These are phyloP conservation scores for Suillus hirtellus DNA, from an alignment of 768 basidiomycete species.

Conservation along the genomic window DNA sequence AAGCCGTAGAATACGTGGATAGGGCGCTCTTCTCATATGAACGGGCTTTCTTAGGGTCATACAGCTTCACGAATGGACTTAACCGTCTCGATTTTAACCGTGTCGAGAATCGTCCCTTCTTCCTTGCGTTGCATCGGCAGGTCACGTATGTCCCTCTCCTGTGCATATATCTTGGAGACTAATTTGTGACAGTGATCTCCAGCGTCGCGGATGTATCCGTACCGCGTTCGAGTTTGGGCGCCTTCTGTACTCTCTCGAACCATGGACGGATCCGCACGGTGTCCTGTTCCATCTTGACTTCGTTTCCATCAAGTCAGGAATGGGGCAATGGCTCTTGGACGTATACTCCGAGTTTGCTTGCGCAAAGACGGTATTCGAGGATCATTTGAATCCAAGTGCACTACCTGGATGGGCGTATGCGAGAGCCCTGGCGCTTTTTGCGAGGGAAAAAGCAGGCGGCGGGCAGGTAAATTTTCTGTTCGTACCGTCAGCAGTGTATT, in stretches of 20 bases:
- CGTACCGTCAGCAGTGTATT: background rate
- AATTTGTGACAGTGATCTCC: slow-evolving; percentile 60
- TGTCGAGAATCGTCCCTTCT: slow-evolving; percentile 93
- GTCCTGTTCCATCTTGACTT: slow-evolving; percentile 82
- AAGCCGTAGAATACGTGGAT: slow-evolving; percentile 86
- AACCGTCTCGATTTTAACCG: slow-evolving; percentile 87
- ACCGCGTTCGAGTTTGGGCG: slow-evolving; percentile 91
- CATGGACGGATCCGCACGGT: slow-evolving; percentile 88
- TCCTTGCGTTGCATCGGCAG: slow-evolving; percentile 82
- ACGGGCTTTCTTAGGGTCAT: slow-evolving; percentile 82
- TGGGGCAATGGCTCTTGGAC: slow-evolving; percentile 79
- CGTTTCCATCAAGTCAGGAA: slow-evolving; percentile 77
- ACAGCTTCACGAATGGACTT: slow-evolving; percentile 78
- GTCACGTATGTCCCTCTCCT: slow-evolving; percentile 56
- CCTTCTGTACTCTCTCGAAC: slow-evolving; percentile 84
- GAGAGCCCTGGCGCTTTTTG: slow-evolving; percentile 65
- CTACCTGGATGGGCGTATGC: slow-evolving; percentile 82
- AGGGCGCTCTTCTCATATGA: slow-evolving; percentile 95
- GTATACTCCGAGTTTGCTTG: slow-evolving; percentile 40
- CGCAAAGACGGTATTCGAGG: slow-evolving; percentile 4
- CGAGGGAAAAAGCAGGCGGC: slow-evolving; percentile 46
- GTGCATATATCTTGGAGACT: background rate
- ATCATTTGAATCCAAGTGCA: slow-evolving; percentile 49
- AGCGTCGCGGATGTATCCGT: slow-evolving; percentile 84
- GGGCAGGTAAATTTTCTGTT: slow-evolving; percentile 31